Evolutionary conservation across 495 filamentous ascomycete genomes (phyloP).

Genomic region (Umbilicaria muhlenbergii): DNA sequence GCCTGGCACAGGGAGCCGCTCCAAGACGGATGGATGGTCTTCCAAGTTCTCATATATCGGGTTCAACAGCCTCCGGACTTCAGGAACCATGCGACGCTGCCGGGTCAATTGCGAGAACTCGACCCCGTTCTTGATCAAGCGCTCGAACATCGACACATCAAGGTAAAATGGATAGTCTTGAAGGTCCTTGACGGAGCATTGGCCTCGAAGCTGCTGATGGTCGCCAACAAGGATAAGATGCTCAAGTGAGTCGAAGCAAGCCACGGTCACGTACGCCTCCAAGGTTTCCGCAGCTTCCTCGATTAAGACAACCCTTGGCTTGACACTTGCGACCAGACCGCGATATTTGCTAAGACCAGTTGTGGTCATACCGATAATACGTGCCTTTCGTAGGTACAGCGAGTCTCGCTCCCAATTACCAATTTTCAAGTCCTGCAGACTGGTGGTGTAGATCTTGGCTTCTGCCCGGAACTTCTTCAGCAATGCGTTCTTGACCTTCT

Average conservation of each 20-base stretch:
- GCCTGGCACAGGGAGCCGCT: conserved; percentile 50
- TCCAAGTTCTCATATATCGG: conserved; percentile 54
- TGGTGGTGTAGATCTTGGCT: conserved; percentile 25
- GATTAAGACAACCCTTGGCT: conserved; percentile 50
- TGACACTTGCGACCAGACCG: conserved; percentile 49
- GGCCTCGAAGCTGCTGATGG: conserved; percentile 56
- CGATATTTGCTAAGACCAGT: conserved; percentile 87
- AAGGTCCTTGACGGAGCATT: conserved; percentile 38
- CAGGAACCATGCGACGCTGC: conserved; percentile 61
- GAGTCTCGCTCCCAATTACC: conserved; percentile 41
- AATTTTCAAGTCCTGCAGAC: conserved; percentile 27
- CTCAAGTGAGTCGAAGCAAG: conserved; percentile 50
- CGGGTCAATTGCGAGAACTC: conserved; percentile 40
- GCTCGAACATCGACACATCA: conserved; percentile 60
- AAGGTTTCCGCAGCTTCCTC: conserved; percentile 67
- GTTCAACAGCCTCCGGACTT: conserved; percentile 43
- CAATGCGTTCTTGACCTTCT: conserved; percentile 26
- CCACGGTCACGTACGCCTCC: conserved; percentile 47
- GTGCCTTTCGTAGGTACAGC: conserved; percentile 31
- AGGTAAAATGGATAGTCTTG: conserved; percentile 42
- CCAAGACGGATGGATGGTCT: conserved; percentile 54
- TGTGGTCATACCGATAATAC: conserved; percentile 58
- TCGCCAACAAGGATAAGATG: conserved; percentile 67
- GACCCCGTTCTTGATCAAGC: conserved; percentile 55
- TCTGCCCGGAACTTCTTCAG: conserved; percentile 25